Base-by-base conservation (phyloP, 2,329 filamentous ascomycete species). In the Parascedosporium putredinis region DNA sequence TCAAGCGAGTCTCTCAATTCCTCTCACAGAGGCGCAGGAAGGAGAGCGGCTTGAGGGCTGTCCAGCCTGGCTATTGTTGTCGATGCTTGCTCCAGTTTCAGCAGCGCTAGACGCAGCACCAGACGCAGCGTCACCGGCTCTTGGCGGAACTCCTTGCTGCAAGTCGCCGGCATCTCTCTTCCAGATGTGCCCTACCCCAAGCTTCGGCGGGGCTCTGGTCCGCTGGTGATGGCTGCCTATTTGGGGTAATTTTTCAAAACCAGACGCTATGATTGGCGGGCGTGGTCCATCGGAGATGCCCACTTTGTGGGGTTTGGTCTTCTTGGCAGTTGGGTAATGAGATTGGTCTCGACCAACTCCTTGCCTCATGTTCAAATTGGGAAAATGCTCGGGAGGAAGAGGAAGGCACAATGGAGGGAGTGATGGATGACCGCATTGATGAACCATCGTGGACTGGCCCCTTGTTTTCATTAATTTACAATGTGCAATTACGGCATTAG, bases 291-390 rank as follows among this genome's bases (percentile, higher is more conserved):
- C n/a, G 18, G 20, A 9, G 38, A 20, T 18, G 36, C 5, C 16
- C 20, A 20, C 38, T 22, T 42, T 42, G 38, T 42, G 38, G 38
- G 38, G 36, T n/a, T n/a, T n/a, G 33, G 33, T 20, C 16, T 18
- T 42, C 38, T 42, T 42, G 38, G 38, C 38, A 20, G 38, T 42
- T 42, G 38, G 20, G 18, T 23, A 42, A 42, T 42, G 38, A n/a
- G n/a, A 20, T 42, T 42, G 20, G 38, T 24, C 18, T 22, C 10
- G 38, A n/a, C n/a, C n/a, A n/a, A 24, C 36, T 24, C 20, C 16
- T 16, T 36, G 16, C 20, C 20, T 20, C 38, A 20, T 20, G 5
- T 9, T 22, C 10, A n/a, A n/a, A n/a, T n/a, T n/a, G n/a, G n/a
- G n/a, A n/a, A n/a, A n/a, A 10, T 42, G 38, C 18, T 16, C 14